Conservation (phyloP, 495 filamentous ascomycete species). For the Penicillium canescens region DNA sequence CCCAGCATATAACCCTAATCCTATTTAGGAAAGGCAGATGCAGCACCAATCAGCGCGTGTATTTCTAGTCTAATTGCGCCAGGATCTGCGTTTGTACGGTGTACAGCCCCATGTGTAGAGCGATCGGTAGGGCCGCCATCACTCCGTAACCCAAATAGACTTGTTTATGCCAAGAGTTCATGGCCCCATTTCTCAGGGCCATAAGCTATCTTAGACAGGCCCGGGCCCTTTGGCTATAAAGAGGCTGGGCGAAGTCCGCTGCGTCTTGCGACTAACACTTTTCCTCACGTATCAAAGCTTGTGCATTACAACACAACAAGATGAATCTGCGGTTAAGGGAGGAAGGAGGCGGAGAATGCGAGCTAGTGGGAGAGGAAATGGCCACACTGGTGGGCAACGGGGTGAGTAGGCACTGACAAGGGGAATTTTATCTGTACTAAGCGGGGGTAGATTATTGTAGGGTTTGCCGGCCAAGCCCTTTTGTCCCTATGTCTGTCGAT, state of each 20-base stretch:
- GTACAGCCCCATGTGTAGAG: no score
- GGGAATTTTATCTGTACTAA: constrained; percentile 1
- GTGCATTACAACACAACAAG: neutral
- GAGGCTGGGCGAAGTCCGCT: no score
- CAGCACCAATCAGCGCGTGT: constrained; percentile 8
- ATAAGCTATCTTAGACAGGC: no score
- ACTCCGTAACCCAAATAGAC: no score
- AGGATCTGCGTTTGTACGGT: no score
- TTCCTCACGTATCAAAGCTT: neutral
- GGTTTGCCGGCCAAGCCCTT: constrained; percentile 31
- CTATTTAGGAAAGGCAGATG: constrained; percentile 9
- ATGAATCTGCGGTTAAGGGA: constrained; percentile 19
- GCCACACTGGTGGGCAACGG: constrained; percentile 36
- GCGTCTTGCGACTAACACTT: no score
- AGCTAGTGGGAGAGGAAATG: constrained; percentile 37
- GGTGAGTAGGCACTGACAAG: constrained; percentile 21
- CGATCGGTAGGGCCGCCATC: no score
- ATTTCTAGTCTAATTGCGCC: neutral
- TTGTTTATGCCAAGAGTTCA: no score
- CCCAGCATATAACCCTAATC: neutral
- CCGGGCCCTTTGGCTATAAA: no score
- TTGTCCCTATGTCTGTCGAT: constrained; percentile 29
- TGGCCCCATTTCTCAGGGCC: no score
- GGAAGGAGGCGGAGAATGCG: constrained; percentile 20
- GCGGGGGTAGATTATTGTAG: constrained; percentile 27